These are phyloP conservation scores for Alternaria sp. DNA, from an alignment of 2,329 filamentous ascomycete species.

Conservation along the genomic window DNA sequence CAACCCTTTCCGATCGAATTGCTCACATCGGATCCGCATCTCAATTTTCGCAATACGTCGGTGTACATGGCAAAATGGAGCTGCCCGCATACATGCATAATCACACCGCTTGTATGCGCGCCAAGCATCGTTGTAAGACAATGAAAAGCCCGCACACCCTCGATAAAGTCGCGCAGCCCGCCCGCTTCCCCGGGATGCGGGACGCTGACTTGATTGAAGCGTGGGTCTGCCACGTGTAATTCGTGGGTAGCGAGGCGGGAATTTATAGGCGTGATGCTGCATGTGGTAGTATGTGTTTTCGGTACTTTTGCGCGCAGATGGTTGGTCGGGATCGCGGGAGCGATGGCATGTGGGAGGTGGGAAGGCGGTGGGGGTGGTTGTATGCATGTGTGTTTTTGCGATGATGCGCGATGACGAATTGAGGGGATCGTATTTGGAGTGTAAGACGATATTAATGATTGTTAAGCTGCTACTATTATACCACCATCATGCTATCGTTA, in stretches of 20 bases:
- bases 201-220: constrained; percentile 14
- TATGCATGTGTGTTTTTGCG: not conserved
- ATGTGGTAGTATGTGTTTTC: not conserved
- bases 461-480: not conserved
- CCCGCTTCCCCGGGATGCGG: constrained; percentile 32
- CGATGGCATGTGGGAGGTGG: not conserved
- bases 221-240: constrained; percentile 23
- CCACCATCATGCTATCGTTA: not conserved
- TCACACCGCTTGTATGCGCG: constrained; percentile 36
- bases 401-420: not conserved
- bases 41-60: not conserved
- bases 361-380: not conserved
- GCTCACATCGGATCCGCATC: not conserved
- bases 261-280: not conserved
- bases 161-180: not conserved
- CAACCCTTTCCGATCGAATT: not conserved
- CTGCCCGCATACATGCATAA: constrained; percentile 30
- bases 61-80: constrained; percentile 8
- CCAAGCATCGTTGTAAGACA: constrained; percentile 12
- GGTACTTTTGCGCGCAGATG: not conserved
- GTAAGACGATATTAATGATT: not conserved
- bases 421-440: not conserved
- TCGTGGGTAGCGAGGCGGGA: constrained; percentile 4
- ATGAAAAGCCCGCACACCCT: not conserved
- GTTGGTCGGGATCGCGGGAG: not conserved